Evolutionary conservation across 176 grass and related monocot genomes (phyloP).

Genomic region (Luzula sylvatica): DNA sequence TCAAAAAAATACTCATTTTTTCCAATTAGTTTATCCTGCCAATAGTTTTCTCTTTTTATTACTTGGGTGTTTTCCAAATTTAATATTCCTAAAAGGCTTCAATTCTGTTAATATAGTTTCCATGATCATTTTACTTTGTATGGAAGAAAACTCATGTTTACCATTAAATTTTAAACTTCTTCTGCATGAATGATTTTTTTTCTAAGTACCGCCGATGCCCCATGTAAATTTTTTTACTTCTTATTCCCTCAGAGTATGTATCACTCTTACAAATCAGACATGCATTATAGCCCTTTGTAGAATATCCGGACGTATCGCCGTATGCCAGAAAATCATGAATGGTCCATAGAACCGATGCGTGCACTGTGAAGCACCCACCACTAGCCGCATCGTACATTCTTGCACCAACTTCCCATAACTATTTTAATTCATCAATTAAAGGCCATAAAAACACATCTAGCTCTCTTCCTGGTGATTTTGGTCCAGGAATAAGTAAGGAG

Average conservation of each 20-base stretch:
- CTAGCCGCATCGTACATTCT: conserved; percentile 1
- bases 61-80: neutral
- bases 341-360: neutral
- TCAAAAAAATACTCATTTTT: conserved; percentile 7
- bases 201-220: conserved; percentile 9
- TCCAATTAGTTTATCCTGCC: neutral
- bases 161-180: conserved; percentile 4
- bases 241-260: neutral
- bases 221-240: conserved; percentile 9
- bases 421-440: too few species aligned
- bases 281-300: conserved; percentile 9
- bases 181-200: neutral
- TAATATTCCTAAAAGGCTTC: neutral
- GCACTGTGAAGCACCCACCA: neutral
- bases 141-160: neutral
- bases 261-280: conserved; percentile 3
- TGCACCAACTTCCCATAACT: too few species aligned
- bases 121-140: neutral
- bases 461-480: too few species aligned
- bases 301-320: neutral
- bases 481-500: too few species aligned
- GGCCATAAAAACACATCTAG: too few species aligned
- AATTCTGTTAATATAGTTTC: neutral
- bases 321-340: conserved; percentile 11
- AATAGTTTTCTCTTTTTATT: neutral